These are phyloP conservation scores for Corymbia citriodora DNA, from an alignment of 441 rosid species.

Conservation along the genomic window DNA sequence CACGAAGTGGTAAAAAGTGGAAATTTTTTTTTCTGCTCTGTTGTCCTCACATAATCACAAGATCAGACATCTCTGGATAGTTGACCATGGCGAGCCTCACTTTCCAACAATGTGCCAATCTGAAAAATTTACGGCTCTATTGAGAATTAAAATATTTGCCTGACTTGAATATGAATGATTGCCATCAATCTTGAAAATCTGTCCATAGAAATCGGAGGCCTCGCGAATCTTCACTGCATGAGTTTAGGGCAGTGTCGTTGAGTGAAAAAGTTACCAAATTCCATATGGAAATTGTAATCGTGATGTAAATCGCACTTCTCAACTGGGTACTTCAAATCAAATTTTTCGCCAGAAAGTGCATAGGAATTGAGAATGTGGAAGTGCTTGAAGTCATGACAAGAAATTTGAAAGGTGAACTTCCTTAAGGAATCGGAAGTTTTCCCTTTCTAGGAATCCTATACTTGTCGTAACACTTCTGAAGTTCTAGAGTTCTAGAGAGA, in stretches of 20 bases:
- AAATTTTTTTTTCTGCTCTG: not conserved
- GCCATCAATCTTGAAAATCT: not conserved
- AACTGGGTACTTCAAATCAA: too few relatives aligned
- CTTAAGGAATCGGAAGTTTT: not conserved
- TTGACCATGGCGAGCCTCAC: not conserved
- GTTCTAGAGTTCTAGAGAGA: not conserved
- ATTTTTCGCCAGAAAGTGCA: too few relatives aligned
- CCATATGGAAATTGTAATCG: too few relatives aligned
- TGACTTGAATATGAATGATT: not conserved
- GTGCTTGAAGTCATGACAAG: not conserved
- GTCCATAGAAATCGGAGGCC: not conserved
- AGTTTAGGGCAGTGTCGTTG: not conserved
- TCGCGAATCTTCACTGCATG: not conserved
- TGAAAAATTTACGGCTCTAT: too few relatives aligned
- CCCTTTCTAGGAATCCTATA: not conserved
- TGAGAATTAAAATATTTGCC: not conserved
- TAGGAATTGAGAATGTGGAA: not conserved
- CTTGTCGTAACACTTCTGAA: not conserved
- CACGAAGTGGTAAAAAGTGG: rapidly evolving
- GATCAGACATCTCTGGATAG: not conserved
- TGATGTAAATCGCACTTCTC: too few relatives aligned
- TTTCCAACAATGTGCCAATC: too few relatives aligned
- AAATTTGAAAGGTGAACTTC: not conserved
- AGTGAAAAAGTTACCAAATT: not conserved
- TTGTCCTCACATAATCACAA: not conserved